Evolutionary conservation across 768 basidiomycete species (phyloP).

Genomic region (Suillus plorans): DNA sequence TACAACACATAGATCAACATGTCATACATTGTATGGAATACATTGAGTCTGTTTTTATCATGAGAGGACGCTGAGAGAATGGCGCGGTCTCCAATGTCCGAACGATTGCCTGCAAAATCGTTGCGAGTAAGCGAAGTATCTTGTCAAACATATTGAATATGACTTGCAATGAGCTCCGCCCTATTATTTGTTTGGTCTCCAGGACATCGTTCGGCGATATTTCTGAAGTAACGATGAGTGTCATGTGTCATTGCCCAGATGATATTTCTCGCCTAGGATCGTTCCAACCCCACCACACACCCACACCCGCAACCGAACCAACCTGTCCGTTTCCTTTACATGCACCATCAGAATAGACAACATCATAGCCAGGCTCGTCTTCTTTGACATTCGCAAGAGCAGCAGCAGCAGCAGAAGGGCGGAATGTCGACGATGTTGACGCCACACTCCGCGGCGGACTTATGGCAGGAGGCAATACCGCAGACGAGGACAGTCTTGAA

Average conservation of each 20-base stretch:
- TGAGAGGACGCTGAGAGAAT: constrained; percentile 47
- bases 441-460: background rate
- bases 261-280: constrained; percentile 54
- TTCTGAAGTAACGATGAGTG: constrained; percentile 44
- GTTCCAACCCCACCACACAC: constrained; percentile 82
- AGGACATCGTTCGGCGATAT: constrained; percentile 79
- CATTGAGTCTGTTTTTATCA: constrained; percentile 84
- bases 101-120: constrained; percentile 66
- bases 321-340: constrained; percentile 78
- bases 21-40: constrained; percentile 77
- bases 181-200: constrained; percentile 86
- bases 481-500: constrained; percentile 22
- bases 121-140: constrained; percentile 1
- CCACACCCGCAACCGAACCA: constrained; percentile 74
- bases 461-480: constrained; percentile 18
- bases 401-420: constrained; percentile 7
- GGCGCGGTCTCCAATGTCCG: constrained; percentile 78
- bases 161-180: constrained; percentile 77
- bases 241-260: background rate
- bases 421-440: background rate
- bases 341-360: constrained; percentile 88
- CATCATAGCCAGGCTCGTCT: constrained; percentile 33
- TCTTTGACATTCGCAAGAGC: constrained; percentile 2
- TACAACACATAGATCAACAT: background rate
- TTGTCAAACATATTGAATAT: background rate